phyloP scores from a whole-genome alignment of 2,329 filamentous ascomycete genomes.

The Chaetoscypha palmicola region DNA sequence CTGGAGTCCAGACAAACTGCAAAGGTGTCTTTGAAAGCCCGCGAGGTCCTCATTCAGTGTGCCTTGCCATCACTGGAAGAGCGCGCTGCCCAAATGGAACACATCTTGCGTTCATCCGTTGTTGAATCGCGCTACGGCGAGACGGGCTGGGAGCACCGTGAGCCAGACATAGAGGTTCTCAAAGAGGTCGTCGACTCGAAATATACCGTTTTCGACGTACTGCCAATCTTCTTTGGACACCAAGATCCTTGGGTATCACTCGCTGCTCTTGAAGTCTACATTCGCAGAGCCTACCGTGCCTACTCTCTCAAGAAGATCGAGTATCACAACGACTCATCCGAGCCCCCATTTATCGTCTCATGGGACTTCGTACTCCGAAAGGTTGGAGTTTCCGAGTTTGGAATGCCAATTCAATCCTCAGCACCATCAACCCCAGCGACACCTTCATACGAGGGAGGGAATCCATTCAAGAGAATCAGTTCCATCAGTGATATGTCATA shows the following conservation, averaged over 20 bases:
- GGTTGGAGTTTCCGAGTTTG: conserved; percentile 85
- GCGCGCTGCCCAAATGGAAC: conserved; percentile 93
- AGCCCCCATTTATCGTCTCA: conserved; percentile 72
- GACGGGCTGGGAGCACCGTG: conserved; percentile 91
- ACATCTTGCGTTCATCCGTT: conserved; percentile 91
- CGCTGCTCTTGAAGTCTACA: conserved; percentile 91
- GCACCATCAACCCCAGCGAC: conserved; percentile 81
- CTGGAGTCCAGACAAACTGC: conserved; percentile 76
- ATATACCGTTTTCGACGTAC: conserved; percentile 95
- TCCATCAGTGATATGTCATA: conserved; percentile 98
- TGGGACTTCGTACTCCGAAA: conserved; percentile 97
- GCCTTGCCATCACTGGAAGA: conserved; percentile 94
- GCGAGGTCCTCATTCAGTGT: conserved; percentile 95
- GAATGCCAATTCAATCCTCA: conserved; percentile 69
- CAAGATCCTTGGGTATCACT: conserved; percentile 90
- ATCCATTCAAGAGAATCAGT: conserved; percentile 73
- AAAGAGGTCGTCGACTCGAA: conserved; percentile 98
- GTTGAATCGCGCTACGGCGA: conserved; percentile 97
- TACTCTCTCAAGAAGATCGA: conserved; percentile 86
- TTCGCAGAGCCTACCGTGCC: conserved; percentile 92
- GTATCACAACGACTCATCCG: conserved; percentile 67
- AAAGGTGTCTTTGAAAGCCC: conserved; percentile 94
- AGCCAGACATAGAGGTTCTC: conserved; percentile 82
- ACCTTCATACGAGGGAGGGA: conserved; percentile 51
- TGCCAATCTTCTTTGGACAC: conserved; percentile 92